Evolutionary conservation across 768 basidiomycete species (phyloP).

Genomic region (Amanita thiersii): DNA sequence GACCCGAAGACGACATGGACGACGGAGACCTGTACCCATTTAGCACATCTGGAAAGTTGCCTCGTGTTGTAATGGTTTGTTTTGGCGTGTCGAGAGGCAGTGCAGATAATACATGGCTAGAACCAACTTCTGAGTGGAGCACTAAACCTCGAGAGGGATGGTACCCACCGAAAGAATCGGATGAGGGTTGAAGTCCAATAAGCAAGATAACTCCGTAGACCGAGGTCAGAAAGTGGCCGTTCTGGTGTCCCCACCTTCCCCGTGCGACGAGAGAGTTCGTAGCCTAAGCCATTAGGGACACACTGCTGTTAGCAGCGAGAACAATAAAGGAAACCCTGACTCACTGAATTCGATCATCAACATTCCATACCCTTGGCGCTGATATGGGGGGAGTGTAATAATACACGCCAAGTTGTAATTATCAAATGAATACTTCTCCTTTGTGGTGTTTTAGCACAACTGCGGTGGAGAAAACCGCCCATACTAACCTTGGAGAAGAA

Average conservation of each 20-base stretch:
- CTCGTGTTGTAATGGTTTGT: constrained; percentile 28
- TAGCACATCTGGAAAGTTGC: constrained; percentile 32
- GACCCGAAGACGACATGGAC: constrained; percentile 22
- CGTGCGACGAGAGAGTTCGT: constrained; percentile 77
- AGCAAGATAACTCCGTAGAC: constrained; percentile 81
- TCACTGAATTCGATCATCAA: constrained; percentile 97
- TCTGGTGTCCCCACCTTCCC: constrained; percentile 89
- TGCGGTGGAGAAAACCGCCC: not conserved
- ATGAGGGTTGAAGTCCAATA: constrained; percentile 82
- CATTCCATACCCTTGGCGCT: constrained; percentile 85
- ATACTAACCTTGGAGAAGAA: constrained; percentile 55
- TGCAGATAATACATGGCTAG: constrained; percentile 49
- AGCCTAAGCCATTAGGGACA: constrained; percentile 45
- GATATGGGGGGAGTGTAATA: constrained; percentile 89
- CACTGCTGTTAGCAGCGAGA: not conserved
- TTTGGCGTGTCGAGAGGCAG: constrained; percentile 45
- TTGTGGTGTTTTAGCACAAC: not conserved
- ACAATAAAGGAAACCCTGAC: constrained; percentile 19
- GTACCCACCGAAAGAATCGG: constrained; percentile 70
- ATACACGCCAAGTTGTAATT: constrained; percentile 98
- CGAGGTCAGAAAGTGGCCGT: constrained; percentile 89
- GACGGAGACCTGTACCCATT: constrained; percentile 8
- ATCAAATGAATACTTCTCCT: constrained; percentile 96
- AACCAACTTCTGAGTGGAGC: not conserved
- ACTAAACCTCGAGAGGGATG: constrained; percentile 1